These are phyloP conservation scores for Gracilariopsis chorda DNA, from an alignment of 23 red algal genomes.

Conservation along the genomic window DNA sequence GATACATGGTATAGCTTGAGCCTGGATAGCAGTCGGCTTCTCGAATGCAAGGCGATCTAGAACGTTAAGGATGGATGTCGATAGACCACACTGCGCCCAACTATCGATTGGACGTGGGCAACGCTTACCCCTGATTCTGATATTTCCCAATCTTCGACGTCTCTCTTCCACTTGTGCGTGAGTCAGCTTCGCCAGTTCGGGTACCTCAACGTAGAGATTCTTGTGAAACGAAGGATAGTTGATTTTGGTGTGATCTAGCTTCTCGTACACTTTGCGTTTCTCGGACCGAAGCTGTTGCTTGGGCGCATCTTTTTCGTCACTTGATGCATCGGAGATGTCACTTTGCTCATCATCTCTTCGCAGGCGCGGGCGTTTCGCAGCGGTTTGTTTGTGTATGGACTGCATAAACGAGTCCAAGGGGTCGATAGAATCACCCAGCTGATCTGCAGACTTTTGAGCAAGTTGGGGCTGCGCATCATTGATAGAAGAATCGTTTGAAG, in stretches of 20 bases:
- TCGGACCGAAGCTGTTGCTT: neutral
- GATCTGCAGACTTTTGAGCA: neutral
- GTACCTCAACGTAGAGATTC: conserved; percentile 73
- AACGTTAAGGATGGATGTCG: conserved; percentile 67
- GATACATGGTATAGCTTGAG: conserved; percentile 84
- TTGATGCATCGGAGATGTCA: neutral
- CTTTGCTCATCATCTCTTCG: neutral
- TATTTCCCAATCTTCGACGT: conserved; percentile 60
- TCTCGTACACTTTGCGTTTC: conserved; percentile 77
- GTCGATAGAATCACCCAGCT: neutral
- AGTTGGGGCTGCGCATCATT: neutral
- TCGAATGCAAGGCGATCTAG: conserved; percentile 49
- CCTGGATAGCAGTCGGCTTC: conserved; percentile 83
- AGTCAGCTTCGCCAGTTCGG: conserved; percentile 58
- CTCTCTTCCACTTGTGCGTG: conserved; percentile 42
- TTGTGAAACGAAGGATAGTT: conserved; percentile 80
- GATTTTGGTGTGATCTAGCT: conserved; percentile 75
- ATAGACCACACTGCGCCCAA: conserved; percentile 83
- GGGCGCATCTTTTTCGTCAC: neutral
- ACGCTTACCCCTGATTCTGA: conserved; percentile 72
- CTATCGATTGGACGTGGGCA: conserved; percentile 74
- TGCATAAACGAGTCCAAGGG: conserved; percentile 21
- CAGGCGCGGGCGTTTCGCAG: neutral
- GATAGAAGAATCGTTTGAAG: neutral
- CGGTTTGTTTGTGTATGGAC: neutral